Conservation (phyloP, 2,329 filamentous ascomycete species). For the Aspergillus sp. region DNA sequence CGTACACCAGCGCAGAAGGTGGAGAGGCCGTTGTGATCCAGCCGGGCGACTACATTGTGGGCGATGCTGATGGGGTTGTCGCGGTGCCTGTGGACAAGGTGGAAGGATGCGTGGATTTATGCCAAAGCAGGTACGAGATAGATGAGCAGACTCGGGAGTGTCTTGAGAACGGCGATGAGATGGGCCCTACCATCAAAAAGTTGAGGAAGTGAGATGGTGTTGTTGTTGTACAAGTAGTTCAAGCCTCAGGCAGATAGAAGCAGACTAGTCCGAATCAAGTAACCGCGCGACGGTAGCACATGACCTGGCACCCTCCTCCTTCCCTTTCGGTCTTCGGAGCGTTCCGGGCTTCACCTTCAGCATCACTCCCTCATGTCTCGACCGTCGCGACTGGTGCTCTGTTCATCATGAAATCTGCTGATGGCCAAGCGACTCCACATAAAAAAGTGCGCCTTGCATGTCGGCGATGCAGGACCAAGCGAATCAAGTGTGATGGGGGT, state of each 20-base stretch:
- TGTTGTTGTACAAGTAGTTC: not conserved
- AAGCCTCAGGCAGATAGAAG: too few species aligned
- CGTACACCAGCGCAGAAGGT: slow-evolving; percentile 25
- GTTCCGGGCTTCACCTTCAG: not conserved
- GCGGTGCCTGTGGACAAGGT: slow-evolving; percentile 22
- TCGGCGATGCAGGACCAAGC: slow-evolving; percentile 36
- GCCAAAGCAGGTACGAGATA: slow-evolving; percentile 33
- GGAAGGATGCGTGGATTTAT: slow-evolving; percentile 33
- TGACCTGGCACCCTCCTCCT: not conserved
- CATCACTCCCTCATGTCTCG: not conserved
- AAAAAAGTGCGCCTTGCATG: slow-evolving; percentile 43
- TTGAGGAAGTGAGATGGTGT: slow-evolving; percentile 28
- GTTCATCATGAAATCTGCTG: not conserved
- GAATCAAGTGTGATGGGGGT: slow-evolving; percentile 43
- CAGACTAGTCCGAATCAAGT: not conserved
- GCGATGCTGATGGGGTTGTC: slow-evolving; percentile 33
- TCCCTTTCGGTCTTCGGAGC: not conserved
- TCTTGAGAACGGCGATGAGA: slow-evolving; percentile 31
- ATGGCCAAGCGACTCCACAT: not conserved
- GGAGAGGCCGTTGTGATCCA: slow-evolving; percentile 26
- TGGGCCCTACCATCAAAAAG: slow-evolving; percentile 36
- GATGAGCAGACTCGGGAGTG: slow-evolving; percentile 35
- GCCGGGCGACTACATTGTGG: slow-evolving; percentile 38
- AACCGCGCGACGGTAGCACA: too few species aligned
- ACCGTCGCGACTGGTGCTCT: not conserved